phyloP scores from a whole-genome alignment of 345 rosid genomes.

The Laguncularia racemosa region DNA sequence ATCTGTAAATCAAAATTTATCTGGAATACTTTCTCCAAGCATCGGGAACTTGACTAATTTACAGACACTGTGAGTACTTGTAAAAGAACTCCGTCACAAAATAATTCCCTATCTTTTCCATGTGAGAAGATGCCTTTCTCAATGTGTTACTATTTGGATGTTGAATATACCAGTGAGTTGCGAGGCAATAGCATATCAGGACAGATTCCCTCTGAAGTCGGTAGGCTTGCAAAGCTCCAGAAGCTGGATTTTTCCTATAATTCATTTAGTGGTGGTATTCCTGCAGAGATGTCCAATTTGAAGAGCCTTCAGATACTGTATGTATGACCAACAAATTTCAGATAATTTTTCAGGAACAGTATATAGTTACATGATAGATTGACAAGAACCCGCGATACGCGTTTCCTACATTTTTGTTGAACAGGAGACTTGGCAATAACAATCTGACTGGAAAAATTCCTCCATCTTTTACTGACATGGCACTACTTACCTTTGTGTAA shows the following conservation, averaged over 20 bases:
- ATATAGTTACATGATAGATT: background rate
- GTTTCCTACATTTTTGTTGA: conserved; percentile 12
- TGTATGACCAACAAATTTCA: conserved; percentile 13
- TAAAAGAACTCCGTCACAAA: background rate
- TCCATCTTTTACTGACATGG: conserved; percentile 59
- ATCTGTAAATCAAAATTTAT: conserved; percentile 75
- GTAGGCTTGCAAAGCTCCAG: conserved; percentile 60
- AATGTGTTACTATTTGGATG: conserved; percentile 2
- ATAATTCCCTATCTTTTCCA: background rate
- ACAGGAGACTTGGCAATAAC: conserved; percentile 79
- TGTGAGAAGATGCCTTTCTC: background rate
- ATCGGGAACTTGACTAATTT: conserved; percentile 78
- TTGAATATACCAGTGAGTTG: conserved; percentile 41
- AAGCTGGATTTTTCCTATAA: conserved; percentile 86
- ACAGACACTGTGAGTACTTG: conserved; percentile 59
- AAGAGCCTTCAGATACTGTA: conserved; percentile 69
- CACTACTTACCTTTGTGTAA: conserved; percentile 79
- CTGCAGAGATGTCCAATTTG: conserved; percentile 42
- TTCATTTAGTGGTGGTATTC: conserved; percentile 59
- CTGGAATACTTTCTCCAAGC: conserved; percentile 64
- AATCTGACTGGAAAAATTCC: conserved; percentile 69
- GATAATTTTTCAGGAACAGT: background rate
- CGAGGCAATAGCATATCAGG: conserved; percentile 84
- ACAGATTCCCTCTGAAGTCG: conserved; percentile 59
- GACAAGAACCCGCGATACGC: background rate